phyloP scores from a whole-genome alignment of 2,329 filamentous ascomycete genomes.

The Stachybotrys chartarum region DNA sequence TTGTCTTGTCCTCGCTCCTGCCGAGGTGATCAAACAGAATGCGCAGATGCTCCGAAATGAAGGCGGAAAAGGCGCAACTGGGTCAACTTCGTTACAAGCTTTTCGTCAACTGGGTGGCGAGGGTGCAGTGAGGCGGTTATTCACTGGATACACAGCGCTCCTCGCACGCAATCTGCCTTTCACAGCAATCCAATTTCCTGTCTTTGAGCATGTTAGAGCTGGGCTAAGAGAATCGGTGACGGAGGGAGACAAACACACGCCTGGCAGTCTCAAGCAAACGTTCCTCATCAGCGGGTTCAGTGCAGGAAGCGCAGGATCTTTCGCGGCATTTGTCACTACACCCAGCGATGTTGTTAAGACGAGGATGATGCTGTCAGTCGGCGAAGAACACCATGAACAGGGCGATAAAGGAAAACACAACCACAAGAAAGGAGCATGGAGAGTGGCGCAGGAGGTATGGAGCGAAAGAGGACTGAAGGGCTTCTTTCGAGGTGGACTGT shows the following conservation, averaged over 20 bases:
- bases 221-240: conserved; percentile 29
- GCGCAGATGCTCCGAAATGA: conserved; percentile 65
- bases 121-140: conserved; percentile 49
- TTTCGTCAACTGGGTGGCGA: conserved; percentile 45
- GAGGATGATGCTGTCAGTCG: conserved; percentile 70
- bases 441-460: conserved; percentile 59
- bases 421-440: conserved; percentile 39
- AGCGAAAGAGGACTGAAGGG: conserved; percentile 62
- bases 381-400: conserved; percentile 9
- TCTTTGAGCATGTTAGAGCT: conserved; percentile 67
- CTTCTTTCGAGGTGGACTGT: conserved; percentile 66
- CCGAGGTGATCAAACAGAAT: conserved; percentile 90
- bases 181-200: conserved; percentile 80
- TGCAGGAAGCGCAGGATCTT: conserved; percentile 65
- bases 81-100: conserved; percentile 39
- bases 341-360: conserved; percentile 89
- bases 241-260: conserved; percentile 3
- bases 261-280: conserved; percentile 50
- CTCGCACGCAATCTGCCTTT: conserved; percentile 80
- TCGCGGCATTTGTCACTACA: conserved; percentile 77
- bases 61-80: conserved; percentile 9
- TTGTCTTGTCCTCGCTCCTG: conserved; percentile 79
- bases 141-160: conserved; percentile 71
- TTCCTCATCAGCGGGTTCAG: conserved; percentile 65
- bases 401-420: conserved; percentile 16